Conservation (phyloP, 2,329 filamentous ascomycete species). For the Trichoderma sp. region DNA sequence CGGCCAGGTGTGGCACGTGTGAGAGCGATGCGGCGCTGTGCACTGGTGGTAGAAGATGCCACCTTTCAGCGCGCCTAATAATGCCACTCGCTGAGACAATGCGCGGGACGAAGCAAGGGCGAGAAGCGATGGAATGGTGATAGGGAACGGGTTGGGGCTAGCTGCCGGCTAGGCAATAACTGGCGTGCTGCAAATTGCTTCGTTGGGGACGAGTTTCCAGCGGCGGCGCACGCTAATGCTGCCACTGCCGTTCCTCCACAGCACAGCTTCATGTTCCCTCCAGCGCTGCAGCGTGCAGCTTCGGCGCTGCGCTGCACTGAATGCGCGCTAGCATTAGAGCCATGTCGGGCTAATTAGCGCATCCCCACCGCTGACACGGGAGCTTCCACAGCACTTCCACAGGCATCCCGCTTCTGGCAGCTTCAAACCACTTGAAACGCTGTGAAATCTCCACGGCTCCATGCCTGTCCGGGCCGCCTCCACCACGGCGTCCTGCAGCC, state of each 20-base stretch:
- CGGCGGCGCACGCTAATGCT: slow-evolving; percentile 20
- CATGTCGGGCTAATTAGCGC: slow-evolving; percentile 28
- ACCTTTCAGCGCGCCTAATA: slow-evolving; percentile 3
- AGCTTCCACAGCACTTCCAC: slow-evolving; percentile 28
- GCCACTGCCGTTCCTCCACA: slow-evolving; percentile 10
- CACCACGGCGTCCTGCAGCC: slow-evolving; percentile 26
- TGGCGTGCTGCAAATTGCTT: neutral
- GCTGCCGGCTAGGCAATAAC: neutral
- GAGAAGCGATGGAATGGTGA: slow-evolving; percentile 7
- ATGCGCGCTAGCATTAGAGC: slow-evolving; percentile 20
- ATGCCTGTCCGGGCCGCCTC: slow-evolving; percentile 23
- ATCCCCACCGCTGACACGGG: slow-evolving; percentile 27
- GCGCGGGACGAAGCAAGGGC: neutral
- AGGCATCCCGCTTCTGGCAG: slow-evolving; percentile 26
- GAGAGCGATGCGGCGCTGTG: neutral
- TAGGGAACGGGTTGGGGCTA: neutral
- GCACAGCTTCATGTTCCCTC: neutral
- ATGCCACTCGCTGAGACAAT: neutral
- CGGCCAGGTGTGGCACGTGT: neutral
- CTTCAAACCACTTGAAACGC: slow-evolving; percentile 29
- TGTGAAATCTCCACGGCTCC: slow-evolving; percentile 23
- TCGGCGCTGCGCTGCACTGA: neutral
- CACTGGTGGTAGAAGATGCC: slow-evolving; percentile 3
- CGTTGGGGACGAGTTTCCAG: slow-evolving; percentile 8
- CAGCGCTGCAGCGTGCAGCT: neutral